phyloP scores from a whole-genome alignment of 192 early-diverging fungal species.

The Coemansia sp. region DNA sequence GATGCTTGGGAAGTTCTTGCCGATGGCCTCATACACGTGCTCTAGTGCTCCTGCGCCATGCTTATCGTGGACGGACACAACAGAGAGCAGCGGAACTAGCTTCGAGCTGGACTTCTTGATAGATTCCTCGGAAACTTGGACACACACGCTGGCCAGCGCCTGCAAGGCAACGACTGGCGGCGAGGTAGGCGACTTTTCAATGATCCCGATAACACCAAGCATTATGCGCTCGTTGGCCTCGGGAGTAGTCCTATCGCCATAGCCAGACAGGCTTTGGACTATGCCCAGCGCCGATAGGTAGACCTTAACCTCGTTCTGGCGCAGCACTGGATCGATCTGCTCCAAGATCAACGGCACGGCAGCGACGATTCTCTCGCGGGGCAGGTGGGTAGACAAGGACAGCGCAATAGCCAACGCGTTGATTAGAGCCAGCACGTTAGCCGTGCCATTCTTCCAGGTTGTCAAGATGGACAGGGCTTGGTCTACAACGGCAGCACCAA shows the following conservation, averaged over 20 bases:
- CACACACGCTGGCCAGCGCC: constrained; percentile 31
- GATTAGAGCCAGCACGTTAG: constrained; percentile 6
- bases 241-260: constrained; percentile 14
- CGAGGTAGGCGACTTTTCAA: constrained; percentile 23
- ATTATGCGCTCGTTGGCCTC: constrained; percentile 5
- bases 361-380: constrained; percentile 7
- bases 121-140: constrained; percentile 11
- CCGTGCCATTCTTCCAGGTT: constrained; percentile 10
- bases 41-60: constrained; percentile 18
- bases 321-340: constrained; percentile 13
- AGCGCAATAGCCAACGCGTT: constrained; percentile 15
- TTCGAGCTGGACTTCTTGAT: background rate
- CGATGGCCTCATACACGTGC: constrained; percentile 23
- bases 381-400: constrained; percentile 21
- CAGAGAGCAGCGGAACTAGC: constrained; percentile 25
- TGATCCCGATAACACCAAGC: constrained; percentile 17
- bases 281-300: constrained; percentile 16
- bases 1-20: constrained; percentile 15
- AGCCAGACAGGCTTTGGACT: constrained; percentile 24
- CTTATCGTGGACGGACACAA: constrained; percentile 24
- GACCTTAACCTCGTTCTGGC: constrained; percentile 3
- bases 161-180: constrained; percentile 30
- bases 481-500: constrained; percentile 6
- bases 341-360: constrained; percentile 9
- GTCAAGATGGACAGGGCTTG: constrained; percentile 7